These are phyloP conservation scores for Lentinus tigrinus DNA, from an alignment of 768 basidiomycete genomes.

Conservation along the genomic window DNA sequence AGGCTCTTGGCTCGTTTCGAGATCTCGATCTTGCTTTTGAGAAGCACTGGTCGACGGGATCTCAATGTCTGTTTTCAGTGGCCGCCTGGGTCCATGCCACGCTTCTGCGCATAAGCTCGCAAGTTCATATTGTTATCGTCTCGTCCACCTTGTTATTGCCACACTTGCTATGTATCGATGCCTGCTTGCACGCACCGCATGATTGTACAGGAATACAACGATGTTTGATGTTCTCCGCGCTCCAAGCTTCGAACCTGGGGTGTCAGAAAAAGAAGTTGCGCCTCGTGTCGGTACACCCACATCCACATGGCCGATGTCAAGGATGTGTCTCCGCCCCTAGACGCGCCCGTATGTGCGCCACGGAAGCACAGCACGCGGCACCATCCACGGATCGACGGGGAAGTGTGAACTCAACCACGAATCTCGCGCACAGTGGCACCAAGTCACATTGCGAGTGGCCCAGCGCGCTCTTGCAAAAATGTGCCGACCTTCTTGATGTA, in stretches of 20 bases:
- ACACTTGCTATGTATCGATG: slow-evolving; percentile 15
- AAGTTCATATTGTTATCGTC: neutral
- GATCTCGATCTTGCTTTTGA: slow-evolving; percentile 27
- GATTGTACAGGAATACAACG: slow-evolving; percentile 19
- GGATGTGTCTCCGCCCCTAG: neutral
- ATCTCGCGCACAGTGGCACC: no score
- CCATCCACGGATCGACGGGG: no score
- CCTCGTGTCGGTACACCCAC: neutral
- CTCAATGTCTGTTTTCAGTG: slow-evolving; percentile 19
- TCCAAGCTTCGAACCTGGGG: neutral
- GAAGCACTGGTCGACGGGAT: slow-evolving; percentile 23
- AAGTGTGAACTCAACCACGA: no score
- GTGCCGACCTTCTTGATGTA: no score
- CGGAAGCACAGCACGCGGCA: neutral
- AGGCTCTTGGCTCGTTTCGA: slow-evolving; percentile 15
- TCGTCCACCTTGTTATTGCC: neutral
- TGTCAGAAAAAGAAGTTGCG: neutral
- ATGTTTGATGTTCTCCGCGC: neutral
- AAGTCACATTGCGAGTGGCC: no score
- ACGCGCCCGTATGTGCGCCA: neutral
- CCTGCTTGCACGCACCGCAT: slow-evolving; percentile 14
- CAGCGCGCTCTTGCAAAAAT: no score
- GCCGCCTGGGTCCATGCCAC: slow-evolving; percentile 11
- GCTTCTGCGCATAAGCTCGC: neutral
- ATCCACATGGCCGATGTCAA: neutral